Base-by-base conservation (phyloP, 306 rosid genomes). In the Lithocarpus polystachyus region DNA sequence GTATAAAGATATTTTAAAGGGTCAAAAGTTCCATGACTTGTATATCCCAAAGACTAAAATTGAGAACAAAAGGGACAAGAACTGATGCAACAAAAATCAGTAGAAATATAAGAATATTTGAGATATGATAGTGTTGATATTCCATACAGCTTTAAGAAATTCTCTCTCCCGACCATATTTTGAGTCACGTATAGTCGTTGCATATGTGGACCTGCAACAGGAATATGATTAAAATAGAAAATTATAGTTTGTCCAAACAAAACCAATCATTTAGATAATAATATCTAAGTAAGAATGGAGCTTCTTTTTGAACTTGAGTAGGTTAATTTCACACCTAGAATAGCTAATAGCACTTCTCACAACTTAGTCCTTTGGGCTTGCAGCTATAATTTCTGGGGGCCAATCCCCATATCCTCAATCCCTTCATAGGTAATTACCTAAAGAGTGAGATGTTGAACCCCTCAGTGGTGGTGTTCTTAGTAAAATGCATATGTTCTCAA, bases 181-280 rank as follows among this genome's bases (percentile, higher is more conserved):
- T 54, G 97, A 92, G 82, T 94, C 99, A 55, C 99, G 97, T 35
- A 87, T 85, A 5, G 97, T 92, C 48, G 99, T 94, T 6, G 93
- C 99, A 94, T 92, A 94, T 6, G 99, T 94, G 62, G 99, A 92
- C 81, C 98, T 94, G 89, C 40, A 73, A 81, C 26, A 26, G 55
- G 37, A 68, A 61, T 55, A 28, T 23, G 23, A 33, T 82, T 12
- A 86, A 67, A 64, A 78, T 28, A 43, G 43, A 64, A 64, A 40
- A 29, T 64, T 74, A 57, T 23, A 35, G 29, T 13, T 33, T 17
- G 19, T 64, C 29, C 81, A 35, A 77, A 52, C 67, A 57, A 73
- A 71, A 24, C 68, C 35, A 4, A 55, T 51, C 79, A 33, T 70
- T 57, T 60, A 79, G 73, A 45, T 35, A 2, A 28, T 28, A 26